Evolutionary conservation across 768 basidiomycete genomes (phyloP).

Genomic region (Leucocoprinus leucothites): DNA sequence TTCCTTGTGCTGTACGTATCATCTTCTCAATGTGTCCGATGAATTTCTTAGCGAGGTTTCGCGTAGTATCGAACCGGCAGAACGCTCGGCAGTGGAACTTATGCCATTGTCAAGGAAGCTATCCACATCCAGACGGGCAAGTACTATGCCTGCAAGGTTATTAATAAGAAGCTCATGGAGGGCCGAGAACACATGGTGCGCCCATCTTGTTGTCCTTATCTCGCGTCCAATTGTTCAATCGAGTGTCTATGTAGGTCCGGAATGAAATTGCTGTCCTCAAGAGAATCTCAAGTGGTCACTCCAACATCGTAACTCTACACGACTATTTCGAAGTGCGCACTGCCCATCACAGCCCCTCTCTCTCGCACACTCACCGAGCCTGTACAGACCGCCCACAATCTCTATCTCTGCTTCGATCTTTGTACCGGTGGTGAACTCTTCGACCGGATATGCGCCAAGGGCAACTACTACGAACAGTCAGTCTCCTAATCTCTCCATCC

Average conservation of each 20-base stretch:
- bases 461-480: conserved; percentile 93
- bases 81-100: conserved; percentile 88
- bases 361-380: not conserved
- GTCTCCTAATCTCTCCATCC: conserved; percentile 18
- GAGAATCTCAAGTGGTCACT: conserved; percentile 85
- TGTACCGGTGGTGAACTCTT: conserved; percentile 99
- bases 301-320: conserved; percentile 89
- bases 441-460: conserved; percentile 96
- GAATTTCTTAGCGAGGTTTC: not conserved
- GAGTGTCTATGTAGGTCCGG: no score
- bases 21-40: conserved; percentile 9
- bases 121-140: conserved; percentile 88
- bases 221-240: not conserved
- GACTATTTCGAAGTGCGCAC: conserved; percentile 88
- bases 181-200: conserved; percentile 96
- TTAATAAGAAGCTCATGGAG: no score
- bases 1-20: conserved; percentile 42
- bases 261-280: conserved; percentile 98
- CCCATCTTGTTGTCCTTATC: conserved; percentile 12
- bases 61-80: conserved; percentile 82
- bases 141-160: conserved; percentile 99
- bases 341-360: not conserved
- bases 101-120: conserved; percentile 94
- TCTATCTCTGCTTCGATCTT: conserved; percentile 93
- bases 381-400: conserved; percentile 79